These are phyloP conservation scores for Syzygium aqueum DNA, from an alignment of 345 rosid genomes.

Conservation along the genomic window DNA sequence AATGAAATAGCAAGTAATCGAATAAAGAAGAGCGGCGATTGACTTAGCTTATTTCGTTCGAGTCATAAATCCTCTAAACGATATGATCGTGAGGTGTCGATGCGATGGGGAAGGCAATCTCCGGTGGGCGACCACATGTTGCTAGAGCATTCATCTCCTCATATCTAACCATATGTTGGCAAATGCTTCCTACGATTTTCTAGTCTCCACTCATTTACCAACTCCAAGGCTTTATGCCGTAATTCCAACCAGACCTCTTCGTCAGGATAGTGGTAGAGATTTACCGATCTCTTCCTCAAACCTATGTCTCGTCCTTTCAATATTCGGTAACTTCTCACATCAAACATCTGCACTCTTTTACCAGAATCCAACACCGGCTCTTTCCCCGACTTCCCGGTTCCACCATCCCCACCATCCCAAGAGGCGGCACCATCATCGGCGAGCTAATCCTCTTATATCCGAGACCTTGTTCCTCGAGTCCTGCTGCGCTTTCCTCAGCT, in stretches of 20 bases:
- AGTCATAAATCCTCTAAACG: too few species aligned
- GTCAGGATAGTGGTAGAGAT: conserved; percentile 90
- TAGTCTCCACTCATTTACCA: conserved; percentile 73
- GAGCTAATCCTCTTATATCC: conserved; percentile 94
- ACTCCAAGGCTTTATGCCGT: conserved; percentile 51
- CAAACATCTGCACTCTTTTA: conserved; percentile 53
- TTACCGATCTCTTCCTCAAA: conserved; percentile 87
- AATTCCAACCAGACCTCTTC: conserved; percentile 85
- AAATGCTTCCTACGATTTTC: conserved; percentile 73
- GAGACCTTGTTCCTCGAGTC: conserved; percentile 47
- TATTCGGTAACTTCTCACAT: conserved; percentile 58
- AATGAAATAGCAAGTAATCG: too few species aligned
- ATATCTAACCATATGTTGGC: conserved; percentile 90
- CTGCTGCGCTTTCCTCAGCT: conserved; percentile 70
- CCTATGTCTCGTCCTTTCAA: conserved; percentile 56
- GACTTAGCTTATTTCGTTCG: too few species aligned
- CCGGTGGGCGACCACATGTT: too few species aligned
- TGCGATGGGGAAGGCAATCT: too few species aligned
- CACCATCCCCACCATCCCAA: conserved; percentile 41
- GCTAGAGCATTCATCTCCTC: too few species aligned
- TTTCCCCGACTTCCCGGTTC: conserved; percentile 11
- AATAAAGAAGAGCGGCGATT: too few species aligned
- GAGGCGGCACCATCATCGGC: conserved; percentile 34
- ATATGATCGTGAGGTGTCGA: too few species aligned
- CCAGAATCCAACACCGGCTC: conserved; percentile 13